phyloP scores from a whole-genome alignment of 345 rosid genomes.

The Corchorus olitorius region DNA sequence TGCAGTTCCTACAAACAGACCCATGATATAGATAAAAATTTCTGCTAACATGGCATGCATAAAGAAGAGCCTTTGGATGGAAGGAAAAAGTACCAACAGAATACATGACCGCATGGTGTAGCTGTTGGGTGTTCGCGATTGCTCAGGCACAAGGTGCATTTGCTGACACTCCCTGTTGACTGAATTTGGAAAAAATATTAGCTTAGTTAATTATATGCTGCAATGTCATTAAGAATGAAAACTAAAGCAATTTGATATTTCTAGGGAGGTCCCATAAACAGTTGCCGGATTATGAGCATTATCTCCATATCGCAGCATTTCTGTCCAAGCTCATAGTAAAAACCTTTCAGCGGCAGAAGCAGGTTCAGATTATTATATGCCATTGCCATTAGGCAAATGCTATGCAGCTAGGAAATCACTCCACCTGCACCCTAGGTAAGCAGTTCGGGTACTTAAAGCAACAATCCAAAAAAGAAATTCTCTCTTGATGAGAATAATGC shows the following conservation, averaged over 20 bases:
- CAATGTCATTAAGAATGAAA: background rate
- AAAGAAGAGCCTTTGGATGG: background rate
- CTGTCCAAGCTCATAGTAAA: background rate
- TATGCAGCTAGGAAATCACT: background rate
- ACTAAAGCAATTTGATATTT: conserved; percentile 1
- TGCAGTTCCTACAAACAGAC: conserved; percentile 68
- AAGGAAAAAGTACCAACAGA: conserved; percentile 64
- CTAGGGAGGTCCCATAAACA: background rate
- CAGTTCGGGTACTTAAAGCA: background rate
- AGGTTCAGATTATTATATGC: background rate
- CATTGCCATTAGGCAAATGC: background rate
- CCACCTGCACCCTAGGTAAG: background rate
- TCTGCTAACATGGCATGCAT: conserved; percentile 7
- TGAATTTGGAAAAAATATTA: conserved; percentile 15
- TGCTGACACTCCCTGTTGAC: conserved; percentile 46
- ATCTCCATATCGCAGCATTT: background rate
- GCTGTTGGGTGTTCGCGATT: conserved; percentile 84
- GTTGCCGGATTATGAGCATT: background rate
- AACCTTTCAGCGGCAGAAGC: background rate
- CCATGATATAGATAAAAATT: background rate
- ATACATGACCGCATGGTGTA: conserved; percentile 91
- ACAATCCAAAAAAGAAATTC: background rate
- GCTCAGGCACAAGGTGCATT: conserved; percentile 90
- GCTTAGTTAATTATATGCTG: conserved; percentile 1
- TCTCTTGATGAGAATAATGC: background rate